Evolutionary conservation across 345 rosid genomes (phyloP), one percentile per base, ranked within the genome.

Genomic region (Eutrema yunnanense): DNA sequence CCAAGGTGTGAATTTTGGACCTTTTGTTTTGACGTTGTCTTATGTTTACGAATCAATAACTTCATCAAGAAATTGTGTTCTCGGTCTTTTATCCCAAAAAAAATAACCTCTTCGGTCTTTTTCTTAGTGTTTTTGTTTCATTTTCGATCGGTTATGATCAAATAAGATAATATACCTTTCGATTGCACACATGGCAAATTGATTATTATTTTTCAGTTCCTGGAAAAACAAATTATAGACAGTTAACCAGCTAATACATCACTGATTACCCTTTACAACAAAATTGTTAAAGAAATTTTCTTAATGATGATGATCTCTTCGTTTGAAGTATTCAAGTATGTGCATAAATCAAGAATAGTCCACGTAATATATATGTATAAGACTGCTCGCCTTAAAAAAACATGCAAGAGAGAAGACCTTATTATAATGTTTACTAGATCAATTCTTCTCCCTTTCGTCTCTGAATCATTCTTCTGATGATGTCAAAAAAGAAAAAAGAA

Each of bases 321-420:
- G 66, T 48, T 73, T 56, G 66, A 65, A 73, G 44, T 33, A 73
- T 46, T 73, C 71, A 73, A 55, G 43, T 19, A 14, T 46, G 14
- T 11, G 42, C 6, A 8, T 19, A 37, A 47, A 11, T 14, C 0
- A 64, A 26, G 64, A 63, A 73, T 26, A 14, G 65, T 64, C 64
- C 40, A 9, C 38, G 41, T 43, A 52, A 56, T 64, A 36, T 64
- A 36, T 2, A 13, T 47, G 26, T 32, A 49, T 34, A 27, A 46
- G 70, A 63, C 54, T 52, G 69, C 32, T 54, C 59, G 36, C 38
- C 14, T 6, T 6, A 1, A 22, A 40, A 44, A 46, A 54, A 53
- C 55, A 56, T 36, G 48, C 5, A 6, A 40, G 43, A 38, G 33
- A 38, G 33, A 56, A 14, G 14, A 56, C 36, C 7, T 61, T 40